Evolutionary conservation across 1,284 basidiomycete genomes (phyloP), one percentile per base, ranked within the genome.

Genomic region (Sporisorium sorghi): DNA sequence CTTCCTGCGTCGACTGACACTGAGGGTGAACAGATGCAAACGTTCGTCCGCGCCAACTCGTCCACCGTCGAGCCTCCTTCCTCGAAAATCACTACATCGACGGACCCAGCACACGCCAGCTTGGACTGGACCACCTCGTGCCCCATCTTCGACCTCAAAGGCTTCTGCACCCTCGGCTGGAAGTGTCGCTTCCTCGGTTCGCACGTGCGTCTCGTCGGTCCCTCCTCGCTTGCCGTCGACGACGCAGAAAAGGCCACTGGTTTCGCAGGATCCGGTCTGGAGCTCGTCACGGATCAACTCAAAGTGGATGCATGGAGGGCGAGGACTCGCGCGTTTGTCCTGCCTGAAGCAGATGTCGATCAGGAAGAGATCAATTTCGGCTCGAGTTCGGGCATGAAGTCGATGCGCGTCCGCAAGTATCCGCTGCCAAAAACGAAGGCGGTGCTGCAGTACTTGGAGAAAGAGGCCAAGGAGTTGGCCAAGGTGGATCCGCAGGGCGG

Each of bases 181-280:
- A 92, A 93, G 84, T 99, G 96, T 83, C 90, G 96, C 2, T 97
- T 92, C 86, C 88, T 97, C 4, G 91, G 91, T 12, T 90, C 89
- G 0, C 96, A 98, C 46, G 77, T 83, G 3, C 50, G 49, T 5
- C 40, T 73, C 26, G 65, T 78, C 10, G 69, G 71, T 19, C 21
- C 69, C 8, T 81, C 77, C 10, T 51, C 40, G 1, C 57, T 70
- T 9, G 39, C 11, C 9, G n/a, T n/a, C n/a, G n/a, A n/a, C n/a
- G 49, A 51, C 28, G 12, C 37, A 0, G 21, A n/a, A 3, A 37
- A 44, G 2, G 42, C 58, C 4, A 58, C 54, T 5, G 73, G 68
- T 0, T 73, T 56, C 21, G 52, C 48, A 3, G 37, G 37, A 8
- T 71, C 81, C 11, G 85, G 83, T 0, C 86, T 85, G 76, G 82